Evolutionary conservation across 495 filamentous ascomycete genomes (phyloP), one percentile per base, ranked within the genome.

Genomic region (Penicillium waksmanii): DNA sequence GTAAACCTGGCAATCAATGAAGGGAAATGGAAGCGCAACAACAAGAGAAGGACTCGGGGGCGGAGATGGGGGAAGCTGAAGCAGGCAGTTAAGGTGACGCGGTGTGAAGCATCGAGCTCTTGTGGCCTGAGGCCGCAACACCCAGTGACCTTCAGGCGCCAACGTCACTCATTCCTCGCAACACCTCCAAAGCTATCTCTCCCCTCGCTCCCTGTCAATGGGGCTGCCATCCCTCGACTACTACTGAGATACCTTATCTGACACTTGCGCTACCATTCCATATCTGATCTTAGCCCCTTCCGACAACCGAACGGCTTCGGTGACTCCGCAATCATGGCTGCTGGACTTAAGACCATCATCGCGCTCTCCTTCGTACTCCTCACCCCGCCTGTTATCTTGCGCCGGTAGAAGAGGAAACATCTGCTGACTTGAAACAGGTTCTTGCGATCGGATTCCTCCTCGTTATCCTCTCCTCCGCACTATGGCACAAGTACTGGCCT

Each of bases 381-480:
- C 17, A n/a, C 18, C 33, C 38, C 17, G 19, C 46, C 34, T 8
- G 31, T 51, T 31, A 5, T 9, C 36, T 18, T 40, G 31, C 53
- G 23, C 25, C 10, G 17, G 3, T 33, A 8, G 23, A 36, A 56
- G 9, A 12, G 4, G 18, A 3, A 12, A 13, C 34, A 57, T 23
- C 18, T 27, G 23, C 66, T 72, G 52, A 73, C 50, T n/a, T 44
- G 27, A 40, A 8, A 51, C 53, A 93, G 90, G 84, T 98, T 69
- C 91, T 98, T 56, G 96, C 96, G 59, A 95, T 98, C 72, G 95
- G 95, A 68, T 98, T 98, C 84, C 91, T 98, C 68, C 93, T 98
- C 61, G 94, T 98, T 46, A 98, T 98, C 77, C 90, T 98, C 69
- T 97, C 93, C 60, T 95, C 92, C 68, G 95, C 96, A 33, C 88